Conservation (phyloP, 805 yeast genomes). For the Sugiyamaella qingdaonensis region DNA sequence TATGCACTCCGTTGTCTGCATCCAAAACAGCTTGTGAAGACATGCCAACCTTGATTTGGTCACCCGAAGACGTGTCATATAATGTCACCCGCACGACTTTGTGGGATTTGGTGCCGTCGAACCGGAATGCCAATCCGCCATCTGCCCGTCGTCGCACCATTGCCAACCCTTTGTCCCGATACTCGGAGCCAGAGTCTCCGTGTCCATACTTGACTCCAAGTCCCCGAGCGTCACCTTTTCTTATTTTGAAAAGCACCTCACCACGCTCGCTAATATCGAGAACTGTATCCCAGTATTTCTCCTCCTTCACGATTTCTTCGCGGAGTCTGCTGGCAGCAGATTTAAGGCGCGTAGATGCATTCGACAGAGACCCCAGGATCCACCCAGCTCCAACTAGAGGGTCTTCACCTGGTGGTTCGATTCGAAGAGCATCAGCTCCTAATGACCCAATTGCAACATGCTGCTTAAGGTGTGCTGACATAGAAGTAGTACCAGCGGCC, state of each 20-base stretch:
- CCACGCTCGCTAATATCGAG: slow-evolving; percentile 38
- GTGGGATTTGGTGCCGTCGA: slow-evolving; percentile 35
- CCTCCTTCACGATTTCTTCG: slow-evolving; percentile 57
- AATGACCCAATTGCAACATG: slow-evolving; percentile 73
- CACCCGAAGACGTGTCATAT: slow-evolving; percentile 35
- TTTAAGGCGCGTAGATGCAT: slow-evolving; percentile 49
- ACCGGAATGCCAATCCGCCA: slow-evolving; percentile 43
- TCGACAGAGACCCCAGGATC: slow-evolving; percentile 68
- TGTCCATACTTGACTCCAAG: slow-evolving; percentile 86
- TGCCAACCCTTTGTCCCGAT: slow-evolving; percentile 72
- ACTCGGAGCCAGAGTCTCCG: slow-evolving; percentile 84
- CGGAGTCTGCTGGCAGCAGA: slow-evolving; percentile 49
- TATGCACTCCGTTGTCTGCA: slow-evolving; percentile 36
- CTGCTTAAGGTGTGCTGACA: slow-evolving; percentile 78
- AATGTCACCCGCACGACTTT: slow-evolving; percentile 59
- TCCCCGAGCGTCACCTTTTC: slow-evolving; percentile 51
- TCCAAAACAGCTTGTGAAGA: slow-evolving; percentile 9
- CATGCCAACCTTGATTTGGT: slow-evolving; percentile 16
- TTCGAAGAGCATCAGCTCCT: slow-evolving; percentile 32
- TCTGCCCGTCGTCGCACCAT: slow-evolving; percentile 50
- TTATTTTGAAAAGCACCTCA: slow-evolving; percentile 66
- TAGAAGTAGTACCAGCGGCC: slow-evolving; percentile 78
- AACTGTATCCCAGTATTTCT: slow-evolving; percentile 60
- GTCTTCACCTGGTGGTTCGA: slow-evolving; percentile 28
- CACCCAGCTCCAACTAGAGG: slow-evolving; percentile 64